These are phyloP conservation scores for Taphrina betulina DNA, from an alignment of 1,139 yeast genomes.

Conservation along the genomic window DNA sequence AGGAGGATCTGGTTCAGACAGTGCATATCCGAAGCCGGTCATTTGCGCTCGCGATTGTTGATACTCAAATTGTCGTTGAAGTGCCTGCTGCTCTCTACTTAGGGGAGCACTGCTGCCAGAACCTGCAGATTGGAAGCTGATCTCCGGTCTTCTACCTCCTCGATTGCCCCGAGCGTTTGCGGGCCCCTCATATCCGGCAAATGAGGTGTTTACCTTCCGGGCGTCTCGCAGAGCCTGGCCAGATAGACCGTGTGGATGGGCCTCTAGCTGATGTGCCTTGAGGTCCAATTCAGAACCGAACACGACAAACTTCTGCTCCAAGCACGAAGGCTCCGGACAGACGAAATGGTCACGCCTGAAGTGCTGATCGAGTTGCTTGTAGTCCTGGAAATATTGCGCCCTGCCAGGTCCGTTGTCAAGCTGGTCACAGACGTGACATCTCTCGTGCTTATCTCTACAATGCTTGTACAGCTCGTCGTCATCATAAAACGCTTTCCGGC, in stretches of 20 bases:
- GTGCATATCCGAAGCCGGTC: constrained; percentile 25
- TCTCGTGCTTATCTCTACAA: constrained; percentile 79
- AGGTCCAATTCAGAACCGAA: constrained; percentile 83
- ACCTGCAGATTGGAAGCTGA: constrained; percentile 8
- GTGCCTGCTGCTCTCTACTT: constrained; percentile 33
- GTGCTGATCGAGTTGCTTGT: constrained; percentile 70
- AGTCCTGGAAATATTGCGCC: constrained; percentile 78
- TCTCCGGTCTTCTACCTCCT: constrained; percentile 12
- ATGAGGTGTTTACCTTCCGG: constrained; percentile 29
- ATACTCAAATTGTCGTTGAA: constrained; percentile 31
- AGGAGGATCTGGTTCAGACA: constrained; percentile 17
- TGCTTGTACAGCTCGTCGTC: constrained; percentile 83
- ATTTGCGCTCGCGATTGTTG: constrained; percentile 30
- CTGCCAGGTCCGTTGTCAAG: constrained; percentile 53
- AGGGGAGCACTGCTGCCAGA: constrained; percentile 18
- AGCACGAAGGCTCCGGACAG: constrained; percentile 77
- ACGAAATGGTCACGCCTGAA: constrained; percentile 71
- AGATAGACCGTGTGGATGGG: constrained; percentile 59
- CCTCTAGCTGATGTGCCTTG: constrained; percentile 82
- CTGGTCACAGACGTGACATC: constrained; percentile 86
- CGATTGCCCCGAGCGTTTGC: constrained; percentile 30
- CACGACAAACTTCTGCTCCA: constrained; percentile 88
- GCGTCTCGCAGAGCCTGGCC: constrained; percentile 34
- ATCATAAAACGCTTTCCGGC: constrained; percentile 73
- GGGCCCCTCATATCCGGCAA: constrained; percentile 30